Evolutionary conservation across 176 grass and related monocot genomes (phyloP).

Genomic region (Cenchrus fungigraminus): DNA sequence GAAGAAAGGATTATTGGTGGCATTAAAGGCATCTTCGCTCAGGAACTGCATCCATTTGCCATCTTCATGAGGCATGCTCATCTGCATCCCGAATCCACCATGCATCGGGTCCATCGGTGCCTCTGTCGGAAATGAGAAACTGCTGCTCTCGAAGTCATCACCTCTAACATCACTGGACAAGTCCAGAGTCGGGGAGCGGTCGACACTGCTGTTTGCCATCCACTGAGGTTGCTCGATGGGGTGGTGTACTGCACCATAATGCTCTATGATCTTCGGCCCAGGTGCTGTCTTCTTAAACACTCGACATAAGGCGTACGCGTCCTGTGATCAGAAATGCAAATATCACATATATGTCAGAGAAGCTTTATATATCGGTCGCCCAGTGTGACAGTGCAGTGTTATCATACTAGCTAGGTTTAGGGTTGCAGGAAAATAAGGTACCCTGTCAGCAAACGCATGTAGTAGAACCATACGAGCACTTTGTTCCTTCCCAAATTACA

Average conservation of each 20-base stretch:
- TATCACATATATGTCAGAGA: conserved; percentile 1
- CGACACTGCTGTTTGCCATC: conserved; percentile 40
- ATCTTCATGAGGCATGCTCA: conserved; percentile 42
- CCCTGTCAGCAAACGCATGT: neutral
- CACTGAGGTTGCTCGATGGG: conserved; percentile 58
- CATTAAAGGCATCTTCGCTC: conserved; percentile 65
- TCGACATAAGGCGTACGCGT: conserved; percentile 57
- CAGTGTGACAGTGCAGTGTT: neutral
- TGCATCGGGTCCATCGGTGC: conserved; percentile 41
- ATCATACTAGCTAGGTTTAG: neutral
- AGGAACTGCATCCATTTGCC: conserved; percentile 78
- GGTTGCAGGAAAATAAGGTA: neutral
- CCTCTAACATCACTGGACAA: conserved; percentile 70
- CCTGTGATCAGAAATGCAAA: conserved; percentile 52
- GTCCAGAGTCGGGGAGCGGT: conserved; percentile 66
- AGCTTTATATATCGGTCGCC: neutral
- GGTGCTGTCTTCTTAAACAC: conserved; percentile 94
- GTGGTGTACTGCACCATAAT: conserved; percentile 61
- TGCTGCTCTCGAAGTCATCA: conserved; percentile 66
- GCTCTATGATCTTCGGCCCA: conserved; percentile 81
- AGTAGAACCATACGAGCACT: neutral
- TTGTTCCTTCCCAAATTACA: neutral
- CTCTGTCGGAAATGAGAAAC: conserved; percentile 62
- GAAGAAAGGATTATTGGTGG: conserved; percentile 46
- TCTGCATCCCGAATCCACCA: conserved; percentile 46